Conservation (phyloP, 305 asterid genomes). For the Fraxinus dipetala region DNA sequence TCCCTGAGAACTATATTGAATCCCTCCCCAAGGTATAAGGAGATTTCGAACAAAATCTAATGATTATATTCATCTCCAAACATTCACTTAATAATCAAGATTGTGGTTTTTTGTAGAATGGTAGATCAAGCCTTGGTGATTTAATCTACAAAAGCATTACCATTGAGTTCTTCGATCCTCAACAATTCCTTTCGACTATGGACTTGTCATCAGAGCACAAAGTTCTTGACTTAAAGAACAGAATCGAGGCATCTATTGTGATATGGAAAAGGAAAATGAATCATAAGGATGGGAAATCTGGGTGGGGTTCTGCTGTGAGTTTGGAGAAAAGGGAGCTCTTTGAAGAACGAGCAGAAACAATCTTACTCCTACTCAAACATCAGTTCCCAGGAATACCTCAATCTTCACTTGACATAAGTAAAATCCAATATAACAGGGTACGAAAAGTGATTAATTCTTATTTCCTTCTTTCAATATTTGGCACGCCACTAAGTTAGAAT, state of each 20-base stretch:
- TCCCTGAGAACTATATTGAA: constrained; percentile 84
- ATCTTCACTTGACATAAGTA: constrained; percentile 83
- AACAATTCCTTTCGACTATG: constrained; percentile 59
- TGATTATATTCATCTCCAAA: background rate
- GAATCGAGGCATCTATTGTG: constrained; percentile 84
- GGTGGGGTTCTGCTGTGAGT: constrained; percentile 74
- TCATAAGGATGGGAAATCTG: constrained; percentile 61
- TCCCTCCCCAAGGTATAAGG: constrained; percentile 71
- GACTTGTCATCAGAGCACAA: constrained; percentile 79
- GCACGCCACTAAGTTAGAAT: background rate
- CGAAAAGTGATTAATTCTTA: background rate
- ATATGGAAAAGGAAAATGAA: constrained; percentile 85
- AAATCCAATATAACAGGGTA: constrained; percentile 71
- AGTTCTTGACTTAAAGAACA: constrained; percentile 77
- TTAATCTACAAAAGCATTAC: constrained; percentile 66
- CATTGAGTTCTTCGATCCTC: constrained; percentile 65
- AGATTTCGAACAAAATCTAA: background rate
- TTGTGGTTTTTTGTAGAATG: constrained; percentile 48
- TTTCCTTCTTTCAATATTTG: background rate
- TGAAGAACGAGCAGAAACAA: constrained; percentile 81
- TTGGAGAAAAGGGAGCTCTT: constrained; percentile 81
- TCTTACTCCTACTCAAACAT: constrained; percentile 68
- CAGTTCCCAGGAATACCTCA: constrained; percentile 79
- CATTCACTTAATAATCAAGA: background rate
- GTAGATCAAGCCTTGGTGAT: constrained; percentile 82